Conservation (phyloP, 2,329 filamentous ascomycete genomes). For the Colletotrichum sp. region DNA sequence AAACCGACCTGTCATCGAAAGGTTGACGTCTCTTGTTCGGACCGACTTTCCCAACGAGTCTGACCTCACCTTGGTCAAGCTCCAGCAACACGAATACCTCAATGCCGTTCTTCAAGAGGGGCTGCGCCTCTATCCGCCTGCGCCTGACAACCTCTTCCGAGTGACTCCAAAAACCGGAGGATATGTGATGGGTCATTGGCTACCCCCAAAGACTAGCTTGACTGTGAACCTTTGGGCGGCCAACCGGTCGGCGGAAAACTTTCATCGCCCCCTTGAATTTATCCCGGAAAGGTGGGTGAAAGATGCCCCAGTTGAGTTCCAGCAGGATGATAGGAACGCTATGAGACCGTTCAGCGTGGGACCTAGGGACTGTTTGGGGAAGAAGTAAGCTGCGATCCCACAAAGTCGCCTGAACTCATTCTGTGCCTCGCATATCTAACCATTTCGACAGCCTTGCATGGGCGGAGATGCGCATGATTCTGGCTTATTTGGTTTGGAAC, state of each 20-base stretch:
- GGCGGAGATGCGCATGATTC: background rate
- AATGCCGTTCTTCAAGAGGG: background rate
- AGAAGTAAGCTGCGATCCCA: background rate
- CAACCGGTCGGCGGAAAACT: background rate
- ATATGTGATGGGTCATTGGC: background rate
- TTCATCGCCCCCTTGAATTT: background rate
- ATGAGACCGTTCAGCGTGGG: background rate
- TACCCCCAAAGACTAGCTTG: background rate
- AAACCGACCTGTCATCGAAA: background rate
- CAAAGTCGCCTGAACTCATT: background rate
- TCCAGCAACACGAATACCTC: background rate
- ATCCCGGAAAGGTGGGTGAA: background rate
- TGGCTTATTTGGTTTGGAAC: background rate
- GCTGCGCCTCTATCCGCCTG: background rate
- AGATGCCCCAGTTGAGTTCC: background rate
- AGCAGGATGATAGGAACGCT: background rate
- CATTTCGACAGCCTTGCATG: background rate
- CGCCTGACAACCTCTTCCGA: background rate
- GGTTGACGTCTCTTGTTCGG: background rate
- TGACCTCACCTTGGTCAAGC: background rate
- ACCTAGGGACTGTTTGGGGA: fast-evolving
- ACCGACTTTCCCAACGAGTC: fast-evolving
- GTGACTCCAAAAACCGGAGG: background rate
- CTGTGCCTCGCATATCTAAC: background rate
- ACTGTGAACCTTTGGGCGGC: background rate